A percentile compares a stretch with the other conserved stretches of the same genome.
Conservation (phyloP, 2,329 filamentous ascomycete genomes). For the Sporothrix luriei region DNA sequence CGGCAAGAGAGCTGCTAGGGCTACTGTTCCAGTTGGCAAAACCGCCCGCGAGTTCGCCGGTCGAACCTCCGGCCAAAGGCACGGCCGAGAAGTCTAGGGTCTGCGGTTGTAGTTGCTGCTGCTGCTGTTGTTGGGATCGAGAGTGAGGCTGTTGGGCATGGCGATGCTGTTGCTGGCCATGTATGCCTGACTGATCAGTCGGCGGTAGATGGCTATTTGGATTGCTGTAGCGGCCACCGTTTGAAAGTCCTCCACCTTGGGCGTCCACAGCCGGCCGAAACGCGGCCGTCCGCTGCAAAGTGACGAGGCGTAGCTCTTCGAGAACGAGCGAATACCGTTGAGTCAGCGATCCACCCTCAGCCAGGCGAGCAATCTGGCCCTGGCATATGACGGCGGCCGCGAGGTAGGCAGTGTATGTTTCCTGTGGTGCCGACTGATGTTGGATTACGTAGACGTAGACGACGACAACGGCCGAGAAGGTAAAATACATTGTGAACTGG, state of each 20-base stretch:
- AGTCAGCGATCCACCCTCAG: constrained; percentile 45
- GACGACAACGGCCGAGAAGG: constrained; percentile 50
- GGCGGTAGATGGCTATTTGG: not conserved
- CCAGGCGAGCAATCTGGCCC: constrained; percentile 45
- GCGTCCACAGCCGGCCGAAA: not conserved
- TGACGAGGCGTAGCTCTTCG: constrained; percentile 30
- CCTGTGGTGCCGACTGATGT: constrained; percentile 39
- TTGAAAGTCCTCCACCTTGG: not conserved
- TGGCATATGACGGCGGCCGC: constrained; percentile 48
- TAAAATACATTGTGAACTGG: constrained; percentile 49
- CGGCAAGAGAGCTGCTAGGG: constrained; percentile 29
- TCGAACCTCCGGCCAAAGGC: not conserved
- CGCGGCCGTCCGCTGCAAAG: not conserved
- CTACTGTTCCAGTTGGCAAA: constrained; percentile 26
- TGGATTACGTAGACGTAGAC: constrained; percentile 52
- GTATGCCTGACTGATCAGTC: not conserved
- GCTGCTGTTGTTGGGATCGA: not conserved
- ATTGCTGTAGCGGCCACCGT: not conserved
- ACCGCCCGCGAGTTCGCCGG: not conserved
- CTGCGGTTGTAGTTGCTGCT: not conserved
- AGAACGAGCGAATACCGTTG: constrained; percentile 39
- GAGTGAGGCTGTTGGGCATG: not conserved
- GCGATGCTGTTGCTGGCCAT: not conserved
- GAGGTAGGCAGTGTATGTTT: constrained; percentile 42
- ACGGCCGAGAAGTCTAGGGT: not conserved